Percentiles rank a stretch among this genome's conserved stretches.
Evolutionary conservation across 345 rosid genomes (phyloP).

Genomic region (Anacardium occidentale): DNA sequence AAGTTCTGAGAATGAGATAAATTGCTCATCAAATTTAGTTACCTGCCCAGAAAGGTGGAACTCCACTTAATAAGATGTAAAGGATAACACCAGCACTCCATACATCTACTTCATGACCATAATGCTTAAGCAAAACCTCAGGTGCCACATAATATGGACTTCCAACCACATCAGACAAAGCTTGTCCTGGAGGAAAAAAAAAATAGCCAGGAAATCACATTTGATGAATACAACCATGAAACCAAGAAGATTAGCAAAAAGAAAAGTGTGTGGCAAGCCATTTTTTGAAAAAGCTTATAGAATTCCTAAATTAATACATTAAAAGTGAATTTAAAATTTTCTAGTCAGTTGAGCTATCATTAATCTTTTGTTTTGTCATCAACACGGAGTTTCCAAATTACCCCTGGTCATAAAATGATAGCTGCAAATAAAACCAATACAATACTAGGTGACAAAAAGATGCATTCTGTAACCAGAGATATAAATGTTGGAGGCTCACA

Average conservation of each 20-base stretch:
- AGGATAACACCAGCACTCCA: conserved; percentile 99
- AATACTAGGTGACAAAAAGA: background rate
- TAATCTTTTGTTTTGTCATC: background rate
- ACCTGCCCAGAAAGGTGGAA: conserved; percentile 99
- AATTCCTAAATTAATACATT: background rate
- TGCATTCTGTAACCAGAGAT: background rate
- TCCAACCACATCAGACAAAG: conserved; percentile 84
- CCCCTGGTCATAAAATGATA: background rate
- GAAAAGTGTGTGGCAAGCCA: background rate
- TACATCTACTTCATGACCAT: conserved; percentile 90
- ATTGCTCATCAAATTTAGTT: background rate
- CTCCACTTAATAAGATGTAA: conserved; percentile 88
- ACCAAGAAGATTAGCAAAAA: conserved; percentile 5
- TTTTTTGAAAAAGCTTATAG: conserved; percentile 2
- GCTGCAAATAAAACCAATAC: background rate
- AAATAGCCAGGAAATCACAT: conserved; percentile 7
- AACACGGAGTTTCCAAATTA: background rate
- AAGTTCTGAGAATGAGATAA: conserved; percentile 10
- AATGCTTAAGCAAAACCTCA: conserved; percentile 78
- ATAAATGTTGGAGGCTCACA: too few species aligned
- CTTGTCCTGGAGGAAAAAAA: conserved; percentile 54
- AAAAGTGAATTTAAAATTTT: background rate
- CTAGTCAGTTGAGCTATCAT: background rate
- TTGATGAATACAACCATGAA: conserved; percentile 6
- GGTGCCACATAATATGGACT: conserved; percentile 99